These are phyloP conservation scores for Ogataea paradorogensis DNA, from an alignment of 805 yeast genomes.

Conservation along the genomic window DNA sequence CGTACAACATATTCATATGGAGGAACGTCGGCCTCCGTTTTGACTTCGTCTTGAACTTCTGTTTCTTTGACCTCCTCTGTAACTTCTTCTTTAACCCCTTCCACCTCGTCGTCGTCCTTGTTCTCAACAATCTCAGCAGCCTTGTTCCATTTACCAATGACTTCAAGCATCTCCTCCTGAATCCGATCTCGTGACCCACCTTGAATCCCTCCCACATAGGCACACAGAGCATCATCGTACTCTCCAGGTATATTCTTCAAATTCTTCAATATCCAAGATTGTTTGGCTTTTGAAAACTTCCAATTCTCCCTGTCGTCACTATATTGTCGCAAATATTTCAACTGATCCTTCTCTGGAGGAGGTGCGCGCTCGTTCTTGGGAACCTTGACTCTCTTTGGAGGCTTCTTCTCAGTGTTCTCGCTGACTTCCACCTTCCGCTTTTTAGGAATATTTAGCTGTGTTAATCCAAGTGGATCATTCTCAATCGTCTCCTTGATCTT, in stretches of 20 bases:
- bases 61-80: conserved; percentile 26
- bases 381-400: conserved; percentile 66
- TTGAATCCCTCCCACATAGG: conserved; percentile 59
- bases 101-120: conserved; percentile 28
- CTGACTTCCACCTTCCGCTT: conserved; percentile 27
- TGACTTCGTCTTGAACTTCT: conserved; percentile 12
- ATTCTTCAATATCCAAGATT: conserved; percentile 77
- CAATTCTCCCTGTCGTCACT: conserved; percentile 55
- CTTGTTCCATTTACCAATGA: conserved; percentile 56
- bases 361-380: conserved; percentile 67
- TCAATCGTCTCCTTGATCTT: conserved; percentile 48
- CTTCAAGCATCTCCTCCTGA: conserved; percentile 44
- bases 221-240: conserved; percentile 49
- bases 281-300: conserved; percentile 86
- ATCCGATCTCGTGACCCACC: conserved; percentile 68
- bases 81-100: conserved; percentile 23
- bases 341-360: conserved; percentile 76
- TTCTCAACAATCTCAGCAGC: conserved; percentile 42
- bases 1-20: conserved; percentile 41
- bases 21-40: conserved; percentile 19
- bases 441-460: conserved; percentile 42
- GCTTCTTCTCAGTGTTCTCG: conserved; percentile 43
- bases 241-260: conserved; percentile 48
- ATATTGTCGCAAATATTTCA: conserved; percentile 60
- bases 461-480: conserved; percentile 43